Evolutionary conservation across 345 rosid genomes (phyloP).

Genomic region (Lepidium africanum): DNA sequence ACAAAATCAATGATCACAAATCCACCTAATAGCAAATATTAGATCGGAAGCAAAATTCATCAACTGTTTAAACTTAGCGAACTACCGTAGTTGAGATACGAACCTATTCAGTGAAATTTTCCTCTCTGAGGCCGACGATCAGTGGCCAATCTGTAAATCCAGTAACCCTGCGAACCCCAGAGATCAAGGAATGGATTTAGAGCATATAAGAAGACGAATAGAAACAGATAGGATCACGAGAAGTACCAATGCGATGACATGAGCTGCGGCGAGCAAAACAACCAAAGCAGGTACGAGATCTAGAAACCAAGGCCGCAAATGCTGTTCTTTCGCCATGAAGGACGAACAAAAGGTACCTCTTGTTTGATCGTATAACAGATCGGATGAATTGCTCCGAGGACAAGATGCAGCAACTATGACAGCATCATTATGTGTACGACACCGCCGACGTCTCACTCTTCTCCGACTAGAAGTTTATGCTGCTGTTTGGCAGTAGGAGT

Average conservation of each 20-base stretch:
- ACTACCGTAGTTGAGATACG: neutral
- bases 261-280: slow-evolving; percentile 65
- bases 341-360: neutral
- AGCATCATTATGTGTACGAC: neutral
- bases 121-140: slow-evolving; percentile 70
- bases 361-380: neutral
- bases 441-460: slow-evolving; percentile 17
- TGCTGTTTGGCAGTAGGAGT: slow-evolving; percentile 11
- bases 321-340: slow-evolving; percentile 44
- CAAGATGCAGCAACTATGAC: neutral
- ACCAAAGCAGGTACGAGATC: slow-evolving; percentile 59
- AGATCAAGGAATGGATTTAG: neutral
- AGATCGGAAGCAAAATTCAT: slow-evolving; percentile 1
- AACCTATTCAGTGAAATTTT: slow-evolving; percentile 46
- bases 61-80: neutral
- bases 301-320: slow-evolving; percentile 58
- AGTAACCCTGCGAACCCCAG: slow-evolving; percentile 42
- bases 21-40: neutral
- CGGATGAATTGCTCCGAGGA: neutral
- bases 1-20: slow-evolving; percentile 5
- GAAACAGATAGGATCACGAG: neutral
- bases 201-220: neutral
- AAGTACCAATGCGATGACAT: slow-evolving; percentile 68
- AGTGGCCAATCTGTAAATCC: slow-evolving; percentile 76
- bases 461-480: neutral